phyloP scores from a whole-genome alignment of 176 grass and related monocot genomes.

The Zea mays region DNA sequence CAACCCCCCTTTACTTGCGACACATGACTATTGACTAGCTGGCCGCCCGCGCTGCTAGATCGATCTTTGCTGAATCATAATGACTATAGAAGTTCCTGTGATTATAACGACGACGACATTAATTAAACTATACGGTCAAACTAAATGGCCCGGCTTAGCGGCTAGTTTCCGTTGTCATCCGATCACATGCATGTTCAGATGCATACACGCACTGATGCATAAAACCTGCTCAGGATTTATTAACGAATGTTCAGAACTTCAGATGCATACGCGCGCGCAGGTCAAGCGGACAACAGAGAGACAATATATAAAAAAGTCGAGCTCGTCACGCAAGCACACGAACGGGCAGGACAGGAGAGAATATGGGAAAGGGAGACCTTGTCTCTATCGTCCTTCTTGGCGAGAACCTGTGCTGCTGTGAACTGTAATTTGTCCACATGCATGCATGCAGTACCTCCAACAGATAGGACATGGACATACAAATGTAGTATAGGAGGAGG shows the following conservation, averaged over 20 bases:
- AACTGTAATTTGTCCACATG: slow-evolving; percentile 40
- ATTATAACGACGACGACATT: neutral
- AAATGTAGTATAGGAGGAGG: neutral
- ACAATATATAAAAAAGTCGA: slow-evolving; percentile 14
- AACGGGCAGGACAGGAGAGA: slow-evolving; percentile 46
- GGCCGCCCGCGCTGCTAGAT: too few relatives aligned
- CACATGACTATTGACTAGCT: slow-evolving; percentile 45
- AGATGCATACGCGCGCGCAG: neutral
- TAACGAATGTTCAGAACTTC: too few relatives aligned
- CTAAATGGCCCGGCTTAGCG: slow-evolving; percentile 35
- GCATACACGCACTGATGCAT: slow-evolving; percentile 7
- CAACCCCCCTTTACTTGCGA: slow-evolving; percentile 39
- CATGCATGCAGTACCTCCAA: neutral
- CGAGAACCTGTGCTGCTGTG: slow-evolving; percentile 34
- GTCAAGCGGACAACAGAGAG: slow-evolving; percentile 37
- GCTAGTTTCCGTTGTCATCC: slow-evolving; percentile 19
- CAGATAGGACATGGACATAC: neutral
- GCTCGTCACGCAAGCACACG: slow-evolving; percentile 21
- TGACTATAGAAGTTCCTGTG: neutral
- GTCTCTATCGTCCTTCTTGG: slow-evolving; percentile 11
- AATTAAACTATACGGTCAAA: slow-evolving; percentile 38
- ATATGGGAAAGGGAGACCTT: slow-evolving; percentile 47
- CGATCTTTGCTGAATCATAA: slow-evolving; percentile 3
- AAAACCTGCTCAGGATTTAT: too few relatives aligned
- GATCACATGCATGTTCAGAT: slow-evolving; percentile 35